Evolutionary conservation across 352 stramenopile genomes (phyloP).

Genomic region (Phytophthora kernoviae): DNA sequence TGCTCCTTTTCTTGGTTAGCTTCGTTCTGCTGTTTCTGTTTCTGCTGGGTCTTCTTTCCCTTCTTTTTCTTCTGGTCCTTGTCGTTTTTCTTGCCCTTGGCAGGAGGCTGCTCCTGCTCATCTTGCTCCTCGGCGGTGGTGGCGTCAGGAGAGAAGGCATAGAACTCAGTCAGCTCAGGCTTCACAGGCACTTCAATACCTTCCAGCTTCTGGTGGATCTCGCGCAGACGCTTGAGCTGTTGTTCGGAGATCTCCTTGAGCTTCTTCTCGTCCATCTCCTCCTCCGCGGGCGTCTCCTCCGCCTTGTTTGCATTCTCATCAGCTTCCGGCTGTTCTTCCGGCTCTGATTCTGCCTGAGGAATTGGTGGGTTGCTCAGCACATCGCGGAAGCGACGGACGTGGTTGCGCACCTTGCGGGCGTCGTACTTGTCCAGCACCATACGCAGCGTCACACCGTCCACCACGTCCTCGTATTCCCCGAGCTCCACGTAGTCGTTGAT

Average conservation of each 20-base stretch:
- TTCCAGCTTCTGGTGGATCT: conserved; percentile 87
- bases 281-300: conserved; percentile 18
- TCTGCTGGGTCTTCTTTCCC: conserved; percentile 42
- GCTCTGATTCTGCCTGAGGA: conserved; percentile 44
- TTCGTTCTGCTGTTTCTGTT: conserved; percentile 32
- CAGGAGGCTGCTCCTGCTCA: conserved; percentile 26
- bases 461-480: conserved; percentile 75
- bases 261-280: conserved; percentile 53
- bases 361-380: conserved; percentile 85
- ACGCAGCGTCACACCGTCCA: conserved; percentile 64
- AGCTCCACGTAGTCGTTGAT: conserved; percentile 90
- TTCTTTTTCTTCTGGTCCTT: conserved; percentile 48
- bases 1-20: conserved; percentile 37
- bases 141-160: conserved; percentile 41
- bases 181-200: conserved; percentile 71
- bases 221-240: conserved; percentile 76
- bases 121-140: conserved; percentile 8
- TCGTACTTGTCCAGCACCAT: conserved; percentile 91
- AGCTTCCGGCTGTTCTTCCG: conserved; percentile 28
- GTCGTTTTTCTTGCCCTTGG: conserved; percentile 39
- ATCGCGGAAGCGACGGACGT: conserved; percentile 86
- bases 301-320: conserved; percentile 17
- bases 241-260: conserved; percentile 81
- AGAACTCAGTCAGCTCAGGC: conserved; percentile 72
- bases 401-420: conserved; percentile 78